Evolutionary conservation across 2,329 filamentous ascomycete genomes (phyloP).

Genomic region (Gaeumannomyces sp.): DNA sequence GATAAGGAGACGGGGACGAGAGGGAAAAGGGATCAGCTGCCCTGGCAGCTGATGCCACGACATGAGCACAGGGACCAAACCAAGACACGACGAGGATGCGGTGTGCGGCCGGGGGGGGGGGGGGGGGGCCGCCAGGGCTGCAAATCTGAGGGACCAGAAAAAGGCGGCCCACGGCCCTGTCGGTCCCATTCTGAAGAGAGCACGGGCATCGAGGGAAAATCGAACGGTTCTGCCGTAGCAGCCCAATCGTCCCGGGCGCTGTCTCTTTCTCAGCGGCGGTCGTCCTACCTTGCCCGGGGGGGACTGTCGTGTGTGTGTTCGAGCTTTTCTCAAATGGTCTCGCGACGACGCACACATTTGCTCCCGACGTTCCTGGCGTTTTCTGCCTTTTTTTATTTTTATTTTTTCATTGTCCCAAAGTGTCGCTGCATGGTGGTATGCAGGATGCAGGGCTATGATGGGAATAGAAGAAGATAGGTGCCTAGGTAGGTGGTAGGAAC

Average conservation of each 20-base stretch:
- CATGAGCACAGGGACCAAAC: background rate
- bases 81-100: background rate
- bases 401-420: too few species aligned
- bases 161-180: background rate
- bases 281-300: background rate
- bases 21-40: conserved; percentile 12
- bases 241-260: background rate
- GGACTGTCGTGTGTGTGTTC: background rate
- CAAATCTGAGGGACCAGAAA: too few species aligned
- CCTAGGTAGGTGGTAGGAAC: too few species aligned
- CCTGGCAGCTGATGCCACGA: too few species aligned
- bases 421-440: too few species aligned
- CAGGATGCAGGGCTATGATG: background rate
- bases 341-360: background rate
- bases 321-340: background rate
- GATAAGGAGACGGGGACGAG: conserved; percentile 8
- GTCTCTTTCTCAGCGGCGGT: background rate
- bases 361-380: background rate
- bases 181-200: background rate
- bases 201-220: background rate
- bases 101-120: background rate
- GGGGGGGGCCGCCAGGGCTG: too few species aligned
- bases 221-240: background rate
- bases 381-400: background rate
- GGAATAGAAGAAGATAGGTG: background rate